phyloP scores from a whole-genome alignment of 2,329 filamentous ascomycete genomes.

The Tolypocladium sp. region DNA sequence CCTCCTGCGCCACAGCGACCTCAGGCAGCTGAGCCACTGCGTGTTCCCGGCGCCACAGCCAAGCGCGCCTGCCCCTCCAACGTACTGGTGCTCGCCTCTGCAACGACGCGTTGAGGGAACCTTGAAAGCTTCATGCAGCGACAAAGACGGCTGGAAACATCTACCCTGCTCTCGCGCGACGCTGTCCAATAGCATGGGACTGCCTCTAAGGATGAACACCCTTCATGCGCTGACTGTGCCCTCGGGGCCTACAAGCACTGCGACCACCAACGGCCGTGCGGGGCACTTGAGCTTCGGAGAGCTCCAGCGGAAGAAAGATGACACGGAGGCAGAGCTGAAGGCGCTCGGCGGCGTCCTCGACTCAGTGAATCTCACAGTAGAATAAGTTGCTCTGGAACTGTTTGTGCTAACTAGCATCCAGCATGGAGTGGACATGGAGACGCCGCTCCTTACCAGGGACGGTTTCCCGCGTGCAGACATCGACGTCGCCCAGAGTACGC shows the following conservation, averaged over 20 bases:
- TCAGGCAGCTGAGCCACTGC: neutral
- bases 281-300: constrained; percentile 63
- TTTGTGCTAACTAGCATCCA: constrained; percentile 27
- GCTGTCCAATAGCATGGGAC: constrained; percentile 4
- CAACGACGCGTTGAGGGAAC: neutral
- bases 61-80: neutral
- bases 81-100: neutral
- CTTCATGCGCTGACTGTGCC: constrained; percentile 51
- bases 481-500: constrained; percentile 83
- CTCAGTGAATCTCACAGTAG: constrained; percentile 49
- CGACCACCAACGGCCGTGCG: constrained; percentile 50
- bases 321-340: constrained; percentile 77
- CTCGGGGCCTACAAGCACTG: constrained; percentile 65
- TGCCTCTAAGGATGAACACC: constrained; percentile 36
- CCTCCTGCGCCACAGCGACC: neutral
- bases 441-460: constrained; percentile 75
- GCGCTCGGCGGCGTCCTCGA: constrained; percentile 80
- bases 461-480: constrained; percentile 90
- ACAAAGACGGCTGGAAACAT: neutral
- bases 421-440: constrained; percentile 93
- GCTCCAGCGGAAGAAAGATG: constrained; percentile 76
- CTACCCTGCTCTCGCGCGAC: neutral
- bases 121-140: neutral
- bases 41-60: neutral
- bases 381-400: too few species aligned